Base-by-base conservation (phyloP, 2,329 filamentous ascomycete genomes). In the Emmonsia crescens region DNA sequence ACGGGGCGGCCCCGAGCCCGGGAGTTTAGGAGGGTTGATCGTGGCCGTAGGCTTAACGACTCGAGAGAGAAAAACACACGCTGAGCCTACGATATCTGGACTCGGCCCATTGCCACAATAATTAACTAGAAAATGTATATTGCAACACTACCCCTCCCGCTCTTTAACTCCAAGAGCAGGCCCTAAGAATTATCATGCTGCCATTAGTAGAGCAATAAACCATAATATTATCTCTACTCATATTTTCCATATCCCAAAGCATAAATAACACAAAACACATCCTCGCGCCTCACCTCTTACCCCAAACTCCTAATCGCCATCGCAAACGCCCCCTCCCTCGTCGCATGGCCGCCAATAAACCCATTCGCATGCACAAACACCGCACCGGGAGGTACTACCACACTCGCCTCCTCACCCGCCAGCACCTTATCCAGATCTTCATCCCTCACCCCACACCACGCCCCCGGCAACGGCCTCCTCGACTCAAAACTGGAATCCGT, bases 331-430 rank as follows among this genome's bases (percentile, higher is more conserved):
- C 94, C 94, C 64, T 96, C 90, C 70, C 89, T 94, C 0, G 89
- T 95, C 81, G 89, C 88, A 77, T 96, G 95, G 2, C 94, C 94
- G 21, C 94, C 94, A 71, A 97, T 97, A 77, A 99, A 99, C 33
- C 94, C 94, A 60, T 88, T 87, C 3, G 92, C 92, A 73, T 99
- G 94, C 36, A 96, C 89, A 73, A 99, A 99, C 33, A 99, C 87
- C 65, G 89, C 87, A 6, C 92, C 78, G 51, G 73, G 73, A 6
- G 74, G 72, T 14, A 76, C 72, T 62, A 73, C 74, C 31, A 69
- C 65, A 61, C 72, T 69, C 61, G 77, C 71, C n/a, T 72, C 71
- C 64, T 76, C 75, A 3, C 69, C 68, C 2, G 74, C 74, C 60
- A 79, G 68, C 21, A 79, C 68, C 67, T 83, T 82, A 74, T 93